Evolutionary conservation across 208 protist species (phyloP).

Genomic region (Acanthamoeba royreba): DNA sequence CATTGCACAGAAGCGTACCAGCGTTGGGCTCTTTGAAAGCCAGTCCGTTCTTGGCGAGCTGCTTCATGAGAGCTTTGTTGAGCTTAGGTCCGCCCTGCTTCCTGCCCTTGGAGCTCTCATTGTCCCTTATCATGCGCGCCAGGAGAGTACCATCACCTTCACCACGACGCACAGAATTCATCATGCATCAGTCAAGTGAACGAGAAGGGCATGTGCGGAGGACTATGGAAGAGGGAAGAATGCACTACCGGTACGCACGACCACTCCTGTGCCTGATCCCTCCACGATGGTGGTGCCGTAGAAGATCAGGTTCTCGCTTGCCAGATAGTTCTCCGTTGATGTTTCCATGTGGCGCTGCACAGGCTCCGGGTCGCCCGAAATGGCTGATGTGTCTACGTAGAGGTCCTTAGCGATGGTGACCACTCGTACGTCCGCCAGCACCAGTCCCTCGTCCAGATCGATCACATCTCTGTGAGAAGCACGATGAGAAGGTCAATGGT

Average conservation of each 20-base stretch:
- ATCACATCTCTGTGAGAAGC: not conserved
- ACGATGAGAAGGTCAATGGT: not conserved
- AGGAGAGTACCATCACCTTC: not conserved
- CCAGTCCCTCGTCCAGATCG: not conserved
- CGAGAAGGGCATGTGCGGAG: no score
- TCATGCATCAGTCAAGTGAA: no score
- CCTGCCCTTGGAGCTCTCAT: not conserved
- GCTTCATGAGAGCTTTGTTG: slow-evolving; percentile 18
- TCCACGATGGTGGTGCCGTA: not conserved
- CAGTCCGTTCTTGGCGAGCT: slow-evolving; percentile 2
- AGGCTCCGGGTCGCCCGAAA: slow-evolving; percentile 11
- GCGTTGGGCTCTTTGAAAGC: not conserved
- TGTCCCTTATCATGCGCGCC: not conserved
- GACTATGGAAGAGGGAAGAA: no score
- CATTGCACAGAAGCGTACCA: no score
- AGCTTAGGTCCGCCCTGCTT: not conserved
- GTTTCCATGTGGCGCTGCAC: not conserved
- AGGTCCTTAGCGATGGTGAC: not conserved
- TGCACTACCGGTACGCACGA: not conserved
- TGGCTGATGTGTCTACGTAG: not conserved
- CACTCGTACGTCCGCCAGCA: not conserved
- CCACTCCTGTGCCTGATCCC: not conserved
- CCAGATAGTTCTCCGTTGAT: not conserved
- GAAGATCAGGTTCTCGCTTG: not conserved
- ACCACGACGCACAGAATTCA: no score